Conservation (phyloP, 208 protist species). For the Wallacemonas sp. region DNA sequence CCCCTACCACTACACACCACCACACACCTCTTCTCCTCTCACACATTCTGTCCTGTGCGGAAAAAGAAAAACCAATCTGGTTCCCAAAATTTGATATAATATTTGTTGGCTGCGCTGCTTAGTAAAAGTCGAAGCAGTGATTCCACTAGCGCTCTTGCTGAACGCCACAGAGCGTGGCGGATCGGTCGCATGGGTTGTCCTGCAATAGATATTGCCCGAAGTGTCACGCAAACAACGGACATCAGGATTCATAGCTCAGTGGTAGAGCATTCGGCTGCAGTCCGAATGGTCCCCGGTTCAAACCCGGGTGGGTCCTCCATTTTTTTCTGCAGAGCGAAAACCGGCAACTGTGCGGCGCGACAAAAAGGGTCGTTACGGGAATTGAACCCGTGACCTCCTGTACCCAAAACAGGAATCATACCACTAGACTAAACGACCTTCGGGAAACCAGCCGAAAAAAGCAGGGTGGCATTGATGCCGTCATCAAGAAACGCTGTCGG, state of each 20-base stretch:
- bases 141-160: slow-evolving; percentile 21
- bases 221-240: neutral
- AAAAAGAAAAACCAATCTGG: neutral
- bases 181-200: too few species aligned
- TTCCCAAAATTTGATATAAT: slow-evolving; percentile 33
- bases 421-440: slow-evolving; percentile 92
- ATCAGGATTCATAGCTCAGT: slow-evolving; percentile 67
- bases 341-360: neutral
- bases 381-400: slow-evolving; percentile 94
- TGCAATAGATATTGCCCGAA: neutral
- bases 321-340: slow-evolving; percentile 29
- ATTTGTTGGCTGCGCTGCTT: slow-evolving; percentile 42
- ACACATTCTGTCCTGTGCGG: neutral
- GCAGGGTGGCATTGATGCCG: neutral
- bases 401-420: slow-evolving; percentile 94
- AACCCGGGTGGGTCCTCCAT: slow-evolving; percentile 92
- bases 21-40: neutral
- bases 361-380: slow-evolving; percentile 89
- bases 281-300: slow-evolving; percentile 95
- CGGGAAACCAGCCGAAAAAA: neutral
- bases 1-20: neutral
- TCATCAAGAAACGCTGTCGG: neutral
- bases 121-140: slow-evolving; percentile 76
- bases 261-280: slow-evolving; percentile 88
- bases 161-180: too few species aligned